Evolutionary conservation across 2,329 filamentous ascomycete genomes (phyloP), one percentile per base, ranked within the genome.

Genomic region (Colletotrichum viniferum): DNA sequence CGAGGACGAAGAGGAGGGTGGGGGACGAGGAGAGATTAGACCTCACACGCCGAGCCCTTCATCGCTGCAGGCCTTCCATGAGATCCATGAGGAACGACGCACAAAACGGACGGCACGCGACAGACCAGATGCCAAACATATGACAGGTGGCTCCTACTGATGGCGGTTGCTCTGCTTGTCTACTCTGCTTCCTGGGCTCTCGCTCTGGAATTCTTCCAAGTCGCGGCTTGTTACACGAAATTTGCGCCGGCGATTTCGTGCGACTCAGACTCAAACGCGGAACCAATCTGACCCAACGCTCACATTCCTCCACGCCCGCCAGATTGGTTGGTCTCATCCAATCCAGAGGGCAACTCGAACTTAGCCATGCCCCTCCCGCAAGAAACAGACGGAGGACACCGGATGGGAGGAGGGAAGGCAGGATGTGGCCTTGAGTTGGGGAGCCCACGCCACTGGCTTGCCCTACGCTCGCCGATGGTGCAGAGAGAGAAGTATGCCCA

Each of bases 381-480:
- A 36, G 56, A 73, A 75, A 64, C 69, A 34, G 73, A 76, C 58
- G 73, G 58, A 64, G n/a, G 70, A 73, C 56, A 69, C n/a, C 69
- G 26, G 69, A 75, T 58, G 73, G 69, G 43, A 68, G 48, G 34
- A 58, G 43, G 32, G 24, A 68, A 52, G 69, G 21, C 58, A 75
- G 63, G 63, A 73, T 60, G 73, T 64, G 63, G 69, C 58, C 38
- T 52, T 32, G 30, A 38, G 73, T 56, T 9, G 55, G 36, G 61
- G 26, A 55, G 36, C 58, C 56, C 56, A 34, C 62, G 21, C 38
- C 55, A 18, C 38, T 55, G 18, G n/a, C 28, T 64, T 64, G 36
- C 48, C 48, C 13, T 38, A 14, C 24, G 38, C 16, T 71, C 13
- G 43, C n/a, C 43, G 43, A 21, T 21, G 43, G 43, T 48, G 43